Conservation (phyloP, 805 yeast species). For the Nakazawaea holstii region DNA sequence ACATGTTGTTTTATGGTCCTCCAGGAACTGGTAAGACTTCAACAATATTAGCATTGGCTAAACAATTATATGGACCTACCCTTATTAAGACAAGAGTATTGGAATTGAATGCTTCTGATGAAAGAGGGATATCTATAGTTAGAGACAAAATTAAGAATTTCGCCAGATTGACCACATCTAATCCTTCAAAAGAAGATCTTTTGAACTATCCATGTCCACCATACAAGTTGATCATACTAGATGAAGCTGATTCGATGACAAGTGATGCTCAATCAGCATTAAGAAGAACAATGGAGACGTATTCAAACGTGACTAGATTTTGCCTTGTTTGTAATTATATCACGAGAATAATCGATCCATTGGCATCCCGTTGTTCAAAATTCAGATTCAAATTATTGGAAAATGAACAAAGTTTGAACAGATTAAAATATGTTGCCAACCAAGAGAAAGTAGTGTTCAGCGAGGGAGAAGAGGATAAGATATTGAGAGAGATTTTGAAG, state of each 20-base stretch:
- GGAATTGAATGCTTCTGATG: slow-evolving; percentile 87
- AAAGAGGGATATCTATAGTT: slow-evolving; percentile 84
- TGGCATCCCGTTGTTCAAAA: slow-evolving; percentile 94
- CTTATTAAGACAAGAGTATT: slow-evolving; percentile 66
- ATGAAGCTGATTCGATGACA: slow-evolving; percentile 98
- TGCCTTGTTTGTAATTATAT: slow-evolving; percentile 95
- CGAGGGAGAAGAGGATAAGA: slow-evolving; percentile 39
- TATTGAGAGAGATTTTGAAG: slow-evolving; percentile 56
- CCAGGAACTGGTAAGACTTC: slow-evolving; percentile 95
- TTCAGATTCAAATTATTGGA: slow-evolving; percentile 84
- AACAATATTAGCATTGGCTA: slow-evolving; percentile 78
- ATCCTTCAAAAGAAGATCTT: slow-evolving; percentile 65
- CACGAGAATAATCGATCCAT: slow-evolving; percentile 92
- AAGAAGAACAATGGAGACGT: slow-evolving; percentile 90
- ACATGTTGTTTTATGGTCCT: slow-evolving; percentile 88
- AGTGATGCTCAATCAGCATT: slow-evolving; percentile 94
- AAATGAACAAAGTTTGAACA: slow-evolving; percentile 57
- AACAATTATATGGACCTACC: slow-evolving; percentile 70
- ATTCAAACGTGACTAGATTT: slow-evolving; percentile 85
- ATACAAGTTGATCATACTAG: slow-evolving; percentile 84
- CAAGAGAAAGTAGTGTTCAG: slow-evolving; percentile 33
- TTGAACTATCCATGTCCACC: slow-evolving; percentile 92
- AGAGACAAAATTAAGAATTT: slow-evolving; percentile 81
- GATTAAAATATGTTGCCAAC: slow-evolving; percentile 60
- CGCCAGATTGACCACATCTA: slow-evolving; percentile 80